These are phyloP conservation scores for Emericellopsis terricola DNA, from an alignment of 495 filamentous ascomycete genomes.

Conservation along the genomic window DNA sequence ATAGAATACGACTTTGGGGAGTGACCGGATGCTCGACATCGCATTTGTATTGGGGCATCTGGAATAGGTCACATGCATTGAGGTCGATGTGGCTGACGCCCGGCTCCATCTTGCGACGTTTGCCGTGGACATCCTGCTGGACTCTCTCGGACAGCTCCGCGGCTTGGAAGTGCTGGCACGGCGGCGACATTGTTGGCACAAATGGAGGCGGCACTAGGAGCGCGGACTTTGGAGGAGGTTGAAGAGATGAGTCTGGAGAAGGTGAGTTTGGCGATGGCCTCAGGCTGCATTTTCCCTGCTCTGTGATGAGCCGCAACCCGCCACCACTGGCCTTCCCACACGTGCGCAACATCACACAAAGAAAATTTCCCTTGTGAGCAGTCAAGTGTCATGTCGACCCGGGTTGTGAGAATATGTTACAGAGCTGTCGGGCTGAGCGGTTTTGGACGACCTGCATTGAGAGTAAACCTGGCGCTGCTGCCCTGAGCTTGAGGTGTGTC, in stretches of 20 bases:
- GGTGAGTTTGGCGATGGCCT: conserved; percentile 14
- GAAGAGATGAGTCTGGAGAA: conserved; percentile 20
- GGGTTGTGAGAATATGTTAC: no score
- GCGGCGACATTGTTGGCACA: conserved; percentile 36
- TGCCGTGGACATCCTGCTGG: conserved; percentile 27
- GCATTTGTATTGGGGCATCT: conserved; percentile 74
- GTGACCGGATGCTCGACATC: conserved; percentile 36
- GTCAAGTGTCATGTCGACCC: no score
- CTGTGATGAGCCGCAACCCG: no score
- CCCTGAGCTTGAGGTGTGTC: no score
- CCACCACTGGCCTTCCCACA: no score
- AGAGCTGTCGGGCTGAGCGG: no score
- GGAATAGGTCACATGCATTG: conserved; percentile 49
- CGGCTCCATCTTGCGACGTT: conserved; percentile 29
- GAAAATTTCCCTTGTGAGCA: no score
- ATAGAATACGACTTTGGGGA: conserved; percentile 38
- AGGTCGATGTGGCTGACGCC: conserved; percentile 25
- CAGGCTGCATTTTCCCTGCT: neutral
- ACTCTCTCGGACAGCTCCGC: conserved; percentile 29
- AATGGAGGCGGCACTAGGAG: conserved; percentile 35
- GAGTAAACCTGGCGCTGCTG: no score
- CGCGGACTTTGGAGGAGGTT: conserved; percentile 34
- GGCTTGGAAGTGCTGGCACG: conserved; percentile 34
- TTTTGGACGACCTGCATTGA: no score
- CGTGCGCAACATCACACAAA: no score